Base-by-base conservation (phyloP, 2,329 filamentous ascomycete species). In the Fusarium sp. region DNA sequence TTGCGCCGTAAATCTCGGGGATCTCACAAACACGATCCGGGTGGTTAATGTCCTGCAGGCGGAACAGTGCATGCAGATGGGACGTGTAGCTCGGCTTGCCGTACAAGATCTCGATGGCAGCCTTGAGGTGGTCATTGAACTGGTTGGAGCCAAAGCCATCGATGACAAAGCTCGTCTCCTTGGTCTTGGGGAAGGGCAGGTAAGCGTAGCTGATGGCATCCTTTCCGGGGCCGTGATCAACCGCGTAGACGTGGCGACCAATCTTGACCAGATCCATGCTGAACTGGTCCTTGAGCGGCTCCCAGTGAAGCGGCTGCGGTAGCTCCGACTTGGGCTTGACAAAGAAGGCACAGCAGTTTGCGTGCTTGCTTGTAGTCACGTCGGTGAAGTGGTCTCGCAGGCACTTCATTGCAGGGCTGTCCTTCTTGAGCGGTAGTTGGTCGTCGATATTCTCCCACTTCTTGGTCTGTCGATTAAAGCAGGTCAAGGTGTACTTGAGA, bases 71-170 rank as follows among this genome's bases (percentile, higher is more conserved):
- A 41, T 75, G 70, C 16, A 75, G 70, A n/a, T 55, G 55, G 6
- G 30, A 4, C 2, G 23, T 28, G 11, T 23, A n/a, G 1, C 39
- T 15, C 1, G 65, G 58, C 2, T 12, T 57, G 2, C 75, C 76
- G 3, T 74, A 50, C 6, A 80, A 40, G 6, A 79, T 71, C 4
- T 79, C 74, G 7, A 76, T 63, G 0, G 74, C 71, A 1, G 71
- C 69, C 30, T 53, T 65, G 16, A 80, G 51, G 28, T 74, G 73
- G 0, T 53, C 54, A 40, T 72, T 73, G 59, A 72, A 79, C 46
- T 77, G 73, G 44, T 78, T 72, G 12, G 71, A 66, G 2, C 65
- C 75, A 63, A 73, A 79, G 4, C 47, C 46, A 4, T 51, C 13
- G 16, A 69, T 54, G 9, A 30, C 27, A 18, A 74, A 75, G 4